Evolutionary conservation across 495 filamentous ascomycete genomes (phyloP), one percentile per base, ranked within the genome.

Genomic region (Clavariopsis aquatica): DNA sequence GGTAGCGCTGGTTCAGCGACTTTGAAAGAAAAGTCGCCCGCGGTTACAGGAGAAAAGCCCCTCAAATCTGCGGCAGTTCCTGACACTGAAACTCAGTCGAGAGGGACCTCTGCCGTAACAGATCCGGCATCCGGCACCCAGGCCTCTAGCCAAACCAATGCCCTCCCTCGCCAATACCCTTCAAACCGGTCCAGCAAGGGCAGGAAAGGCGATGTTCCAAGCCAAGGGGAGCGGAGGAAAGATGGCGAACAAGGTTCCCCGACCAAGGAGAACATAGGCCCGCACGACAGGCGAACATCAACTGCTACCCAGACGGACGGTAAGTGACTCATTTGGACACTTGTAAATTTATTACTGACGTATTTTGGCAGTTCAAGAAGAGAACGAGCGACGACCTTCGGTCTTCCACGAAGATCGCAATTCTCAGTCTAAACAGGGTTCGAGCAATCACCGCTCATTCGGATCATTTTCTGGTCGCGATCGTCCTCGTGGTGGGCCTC

Each of bases 1-100:
- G 79, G 77, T 36, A 75, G 75, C 56, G 82, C 83, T 26, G 76
- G 74, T 2, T 66, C 77, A 15, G 1, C 60, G 23, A 29, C 60
- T 28, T 45, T 49, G 59, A 71, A 67, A 47, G 65, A 71, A 1
- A 68, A 57, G 46, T 28, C 43, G 8, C 17, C 64, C 7, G 28
- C 51, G 6, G 1, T 46, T 13, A 28, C 28, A 15, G 51, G 49
- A 19, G 64, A 67, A 79, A 84, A 56, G 76, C 77, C 69, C 70
- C 77, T 46, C 13, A 84, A 80, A 65, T 34, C 69, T 6, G 58
- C 73, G 1, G 69, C 73, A 26, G 34, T 73, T 1, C 62, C 72
- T 27, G 70, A 51, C 19, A 22, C 24, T 1, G 58, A 62, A n/a
- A 27, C 43, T 19, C 34, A 36, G 17, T 64, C 63, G 1, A 56